phyloP scores from a whole-genome alignment of 2,329 filamentous ascomycete genomes.

The Paraconiothyrium sp. region DNA sequence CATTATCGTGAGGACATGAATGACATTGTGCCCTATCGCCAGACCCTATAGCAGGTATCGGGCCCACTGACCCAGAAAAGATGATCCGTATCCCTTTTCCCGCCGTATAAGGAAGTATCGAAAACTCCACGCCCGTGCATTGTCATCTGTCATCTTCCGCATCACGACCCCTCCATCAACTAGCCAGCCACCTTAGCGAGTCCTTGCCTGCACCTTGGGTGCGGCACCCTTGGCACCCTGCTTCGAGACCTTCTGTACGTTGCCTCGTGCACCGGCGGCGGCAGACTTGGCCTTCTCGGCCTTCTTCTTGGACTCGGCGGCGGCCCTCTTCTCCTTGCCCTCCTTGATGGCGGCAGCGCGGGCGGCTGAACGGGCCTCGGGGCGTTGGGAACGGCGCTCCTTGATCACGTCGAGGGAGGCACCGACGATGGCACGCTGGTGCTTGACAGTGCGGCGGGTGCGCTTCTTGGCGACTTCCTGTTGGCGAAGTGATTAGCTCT shows the following conservation, averaged over 20 bases:
- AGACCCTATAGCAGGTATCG: slow-evolving; percentile 40
- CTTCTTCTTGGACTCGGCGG: slow-evolving; percentile 91
- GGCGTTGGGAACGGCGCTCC: slow-evolving; percentile 94
- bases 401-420: slow-evolving; percentile 99
- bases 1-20: slow-evolving; percentile 44
- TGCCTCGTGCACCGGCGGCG: slow-evolving; percentile 76
- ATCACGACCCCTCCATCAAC: slow-evolving; percentile 30
- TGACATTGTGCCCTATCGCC: slow-evolving; percentile 48
- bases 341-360: slow-evolving; percentile 92
- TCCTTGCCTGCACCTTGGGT: slow-evolving; percentile 84
- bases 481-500: slow-evolving; percentile 44
- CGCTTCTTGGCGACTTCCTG: slow-evolving; percentile 99
- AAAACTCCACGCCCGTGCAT: slow-evolving; percentile 17
- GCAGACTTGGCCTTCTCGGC: slow-evolving; percentile 98
- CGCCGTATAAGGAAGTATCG: slow-evolving; percentile 33
- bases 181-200: slow-evolving; percentile 70
- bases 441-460: slow-evolving; percentile 96
- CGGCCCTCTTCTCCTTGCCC: slow-evolving; percentile 98
- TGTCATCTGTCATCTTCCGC: slow-evolving; percentile 14
- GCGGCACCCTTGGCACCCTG: slow-evolving; percentile 93
- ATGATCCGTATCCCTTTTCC: slow-evolving; percentile 42
- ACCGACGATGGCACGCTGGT: slow-evolving; percentile 98
- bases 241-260: slow-evolving; percentile 86
- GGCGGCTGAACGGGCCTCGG: slow-evolving; percentile 92
- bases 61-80: slow-evolving; percentile 36